phyloP scores from a whole-genome alignment of 768 basidiomycete genomes.

The Gymnopilus junonius region DNA sequence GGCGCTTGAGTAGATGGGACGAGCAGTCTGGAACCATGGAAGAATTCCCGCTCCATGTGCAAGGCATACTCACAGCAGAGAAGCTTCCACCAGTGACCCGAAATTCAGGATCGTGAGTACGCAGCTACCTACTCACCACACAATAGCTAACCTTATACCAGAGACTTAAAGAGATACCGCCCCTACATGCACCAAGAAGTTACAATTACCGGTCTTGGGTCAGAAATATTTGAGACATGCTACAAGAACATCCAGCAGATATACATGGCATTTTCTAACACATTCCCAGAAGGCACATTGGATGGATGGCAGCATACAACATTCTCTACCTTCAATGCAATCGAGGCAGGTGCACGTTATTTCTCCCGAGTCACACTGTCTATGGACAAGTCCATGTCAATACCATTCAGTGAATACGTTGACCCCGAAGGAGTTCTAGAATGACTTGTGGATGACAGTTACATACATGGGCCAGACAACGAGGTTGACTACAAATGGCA shows the following conservation, averaged over 20 bases:
- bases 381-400: neutral
- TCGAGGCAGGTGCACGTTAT: neutral
- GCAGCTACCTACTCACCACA: no score
- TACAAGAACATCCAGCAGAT: neutral
- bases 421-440: neutral
- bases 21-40: no score
- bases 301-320: neutral
- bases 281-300: neutral
- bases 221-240: neutral
- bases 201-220: neutral
- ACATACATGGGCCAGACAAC: neutral
- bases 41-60: no score
- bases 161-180: neutral
- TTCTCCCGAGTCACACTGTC: neutral
- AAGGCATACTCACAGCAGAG: no score
- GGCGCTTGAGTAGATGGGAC: no score
- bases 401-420: neutral
- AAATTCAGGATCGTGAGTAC: no score
- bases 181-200: neutral
- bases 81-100: no score
- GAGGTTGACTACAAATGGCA: neutral
- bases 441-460: neutral
- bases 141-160: no score
- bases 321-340: neutral
- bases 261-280: neutral